Base-by-base conservation (phyloP, 768 basidiomycete genomes). In the Solioccasus polychromus region DNA sequence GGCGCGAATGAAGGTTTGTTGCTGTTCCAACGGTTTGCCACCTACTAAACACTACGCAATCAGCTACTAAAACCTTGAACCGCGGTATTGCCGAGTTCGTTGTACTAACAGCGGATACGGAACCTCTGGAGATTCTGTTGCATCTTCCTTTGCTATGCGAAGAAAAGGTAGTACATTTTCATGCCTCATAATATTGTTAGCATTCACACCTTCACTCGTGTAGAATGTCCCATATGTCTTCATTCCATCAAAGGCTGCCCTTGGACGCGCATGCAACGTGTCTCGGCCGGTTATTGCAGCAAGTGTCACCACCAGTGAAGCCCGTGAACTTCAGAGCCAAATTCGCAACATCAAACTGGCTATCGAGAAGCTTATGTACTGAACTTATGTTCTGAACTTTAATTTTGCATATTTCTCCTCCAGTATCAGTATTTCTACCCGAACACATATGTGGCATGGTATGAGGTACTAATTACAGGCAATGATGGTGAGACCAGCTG, bases 31-130 rank as follows among this genome's bases (percentile, higher is more conserved):
- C 7, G 32, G 15, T 34, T 6, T 34, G 15, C 10, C 18, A 4
- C 11, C 32, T 10, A n/a, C 48, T 61, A 14, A 59, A 8, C 19
- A 20, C 29, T 19, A 31, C 25, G 15, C 35, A 41, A 45, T 29
- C 59, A 92, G 93, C 94, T 35, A 99, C 96, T 55, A 99, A 99
- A 75, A 96, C 93, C 17, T 80, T 97, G 52, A 97, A 97, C 68
- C 90, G 95, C 60, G 95, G 95, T 74, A 90, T 95, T 55, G 88
- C 94, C 49, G 96, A 99, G 71, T 90, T 99, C 71, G 92, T 98
- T 70, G 82, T 99, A 60, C 75, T 99, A 68, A 96, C 96, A 44
- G 85, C 85, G 44, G 93, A 99, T 61, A 97, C 95, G 24, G 94
- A 98, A 68, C 96, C 96, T 37, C 78, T 99, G 59, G 96, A 98